A percentile compares a stretch with the other conserved stretches of the same genome.
Evolutionary conservation across 2,329 filamentous ascomycete genomes (phyloP).

Genomic region (Botryotinia calthae): DNA sequence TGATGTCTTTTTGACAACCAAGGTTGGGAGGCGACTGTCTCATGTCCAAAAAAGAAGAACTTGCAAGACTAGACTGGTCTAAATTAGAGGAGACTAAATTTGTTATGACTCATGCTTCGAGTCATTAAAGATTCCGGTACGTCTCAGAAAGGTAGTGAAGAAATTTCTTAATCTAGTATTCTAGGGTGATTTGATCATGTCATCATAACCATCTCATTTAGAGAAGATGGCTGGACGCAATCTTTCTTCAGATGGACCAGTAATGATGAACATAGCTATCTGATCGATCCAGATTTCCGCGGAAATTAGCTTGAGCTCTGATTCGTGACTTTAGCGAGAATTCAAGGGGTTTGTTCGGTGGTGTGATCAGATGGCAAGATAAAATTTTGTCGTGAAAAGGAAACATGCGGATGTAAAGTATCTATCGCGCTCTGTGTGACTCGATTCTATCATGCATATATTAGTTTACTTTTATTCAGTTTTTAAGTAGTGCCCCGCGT

Average conservation of each 20-base stretch:
- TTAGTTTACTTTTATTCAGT: background rate
- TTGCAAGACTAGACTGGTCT: fast-evolving
- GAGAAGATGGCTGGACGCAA: background rate
- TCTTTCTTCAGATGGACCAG: too few species aligned
- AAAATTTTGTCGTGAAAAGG: background rate
- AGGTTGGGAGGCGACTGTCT: fast-evolving
- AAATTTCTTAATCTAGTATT: background rate
- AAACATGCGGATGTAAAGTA: fast-evolving
- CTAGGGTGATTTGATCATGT: background rate
- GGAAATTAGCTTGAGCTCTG: background rate
- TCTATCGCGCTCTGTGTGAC: fast-evolving
- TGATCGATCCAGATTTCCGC: fast-evolving
- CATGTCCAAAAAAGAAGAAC: fast-evolving
- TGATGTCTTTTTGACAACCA: fast-evolving
- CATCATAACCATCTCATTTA: fast-evolving
- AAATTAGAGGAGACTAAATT: background rate
- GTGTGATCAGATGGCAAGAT: background rate
- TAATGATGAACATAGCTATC: background rate
- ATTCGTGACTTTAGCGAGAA: background rate
- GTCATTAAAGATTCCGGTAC: background rate
- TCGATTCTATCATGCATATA: too few species aligned
- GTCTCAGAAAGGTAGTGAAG: background rate
- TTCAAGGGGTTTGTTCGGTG: background rate
- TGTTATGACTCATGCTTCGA: background rate
- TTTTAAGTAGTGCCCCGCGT: background rate